A percentile compares a stretch with the other conserved stretches of the same genome.
Evolutionary conservation across 2,329 filamentous ascomycete genomes (phyloP).

Genomic region (Fusarium napiforme): DNA sequence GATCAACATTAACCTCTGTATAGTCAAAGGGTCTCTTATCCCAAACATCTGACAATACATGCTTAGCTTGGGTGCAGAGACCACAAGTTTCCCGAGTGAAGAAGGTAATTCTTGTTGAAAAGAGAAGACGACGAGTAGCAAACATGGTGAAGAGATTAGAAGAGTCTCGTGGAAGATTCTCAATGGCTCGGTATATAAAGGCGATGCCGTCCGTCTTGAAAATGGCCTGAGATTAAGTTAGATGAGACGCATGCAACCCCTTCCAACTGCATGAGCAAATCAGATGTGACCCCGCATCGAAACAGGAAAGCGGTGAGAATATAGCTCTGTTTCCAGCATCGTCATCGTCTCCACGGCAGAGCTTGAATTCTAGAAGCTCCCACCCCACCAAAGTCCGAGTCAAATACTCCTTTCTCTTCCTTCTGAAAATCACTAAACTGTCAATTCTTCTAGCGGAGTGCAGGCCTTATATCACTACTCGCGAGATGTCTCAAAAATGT

Average conservation of each 20-base stretch:
- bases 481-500: conserved; percentile 81
- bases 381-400: conserved; percentile 46
- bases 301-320: conserved; percentile 51
- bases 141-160: conserved; percentile 56
- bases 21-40: conserved; percentile 74
- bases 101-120: conserved; percentile 74
- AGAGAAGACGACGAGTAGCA: conserved; percentile 60
- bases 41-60: conserved; percentile 75
- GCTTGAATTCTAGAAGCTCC: conserved; percentile 55
- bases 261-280: conserved; percentile 14
- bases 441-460: conserved; percentile 11
- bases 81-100: conserved; percentile 79
- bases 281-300: conserved; percentile 45
- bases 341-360: conserved; percentile 40
- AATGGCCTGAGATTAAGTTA: conserved; percentile 26
- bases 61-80: conserved; percentile 75
- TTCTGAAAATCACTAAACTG: not conserved
- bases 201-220: not conserved
- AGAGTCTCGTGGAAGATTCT: not conserved
- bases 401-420: conserved; percentile 13
- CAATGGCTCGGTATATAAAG: not conserved
- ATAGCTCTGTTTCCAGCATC: conserved; percentile 33
- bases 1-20: conserved; percentile 77
- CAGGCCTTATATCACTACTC: not conserved
- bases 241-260: not conserved